These are phyloP conservation scores for Zygotorulaspora danielsina DNA, from an alignment of 805 yeast species.

Conservation along the genomic window DNA sequence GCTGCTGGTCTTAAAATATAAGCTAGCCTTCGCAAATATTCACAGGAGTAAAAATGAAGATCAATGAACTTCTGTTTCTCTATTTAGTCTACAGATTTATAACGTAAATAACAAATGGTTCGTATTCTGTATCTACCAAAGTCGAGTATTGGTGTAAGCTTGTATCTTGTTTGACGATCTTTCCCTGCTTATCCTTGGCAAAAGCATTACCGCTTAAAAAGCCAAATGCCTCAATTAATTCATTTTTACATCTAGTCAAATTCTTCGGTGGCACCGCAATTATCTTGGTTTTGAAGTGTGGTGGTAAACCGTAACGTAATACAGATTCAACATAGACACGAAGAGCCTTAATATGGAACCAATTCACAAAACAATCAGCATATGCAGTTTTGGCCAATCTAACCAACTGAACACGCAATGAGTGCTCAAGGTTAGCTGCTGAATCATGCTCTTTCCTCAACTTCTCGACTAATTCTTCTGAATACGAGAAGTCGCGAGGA, in stretches of 20 bases:
- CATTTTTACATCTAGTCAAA: constrained; percentile 57
- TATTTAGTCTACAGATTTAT: constrained; percentile 14
- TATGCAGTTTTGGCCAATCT: constrained; percentile 88
- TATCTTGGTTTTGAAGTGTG: constrained; percentile 63
- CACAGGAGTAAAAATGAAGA: neutral
- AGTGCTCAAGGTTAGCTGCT: constrained; percentile 70
- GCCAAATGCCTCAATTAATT: constrained; percentile 71
- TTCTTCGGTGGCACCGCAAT: constrained; percentile 45
- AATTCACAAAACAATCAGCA: constrained; percentile 73
- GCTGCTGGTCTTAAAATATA: neutral
- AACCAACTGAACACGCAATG: constrained; percentile 68
- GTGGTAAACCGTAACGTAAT: constrained; percentile 94
- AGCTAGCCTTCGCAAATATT: neutral
- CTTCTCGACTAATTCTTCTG: constrained; percentile 67
- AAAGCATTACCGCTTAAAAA: constrained; percentile 91
- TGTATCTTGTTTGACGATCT: constrained; percentile 51
- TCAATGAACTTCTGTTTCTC: constrained; percentile 1
- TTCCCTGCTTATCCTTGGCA: constrained; percentile 60
- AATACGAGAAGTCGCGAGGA: constrained; percentile 87
- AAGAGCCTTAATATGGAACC: constrained; percentile 87
- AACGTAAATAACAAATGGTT: constrained; percentile 84
- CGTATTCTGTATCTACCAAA: constrained; percentile 89
- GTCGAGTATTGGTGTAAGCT: constrained; percentile 84
- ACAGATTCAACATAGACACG: constrained; percentile 91
- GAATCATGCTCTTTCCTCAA: constrained; percentile 74